Percentiles rank a stretch among this genome's conserved stretches.
Conservation (phyloP, 148 eudicot genomes). For the Rhododendron ferrugineum region DNA sequence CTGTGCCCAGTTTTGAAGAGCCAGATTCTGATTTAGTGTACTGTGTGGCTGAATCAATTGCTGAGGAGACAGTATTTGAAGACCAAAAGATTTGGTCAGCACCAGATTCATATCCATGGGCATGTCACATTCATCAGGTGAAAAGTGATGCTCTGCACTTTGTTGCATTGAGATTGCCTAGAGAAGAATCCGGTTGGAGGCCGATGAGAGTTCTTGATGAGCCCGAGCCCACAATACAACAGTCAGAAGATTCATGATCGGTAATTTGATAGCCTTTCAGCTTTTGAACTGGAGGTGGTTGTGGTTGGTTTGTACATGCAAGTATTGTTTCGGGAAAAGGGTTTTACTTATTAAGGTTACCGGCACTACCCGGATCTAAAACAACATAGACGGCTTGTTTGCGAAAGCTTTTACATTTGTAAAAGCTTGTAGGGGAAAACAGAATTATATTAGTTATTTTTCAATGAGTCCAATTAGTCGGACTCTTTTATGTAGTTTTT, state of each 20-base stretch:
- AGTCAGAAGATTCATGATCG: conserved; percentile 18
- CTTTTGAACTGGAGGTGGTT: not conserved
- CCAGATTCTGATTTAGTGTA: conserved; percentile 47
- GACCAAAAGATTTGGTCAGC: conserved; percentile 84
- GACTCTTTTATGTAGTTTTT: no score
- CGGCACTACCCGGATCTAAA: not conserved
- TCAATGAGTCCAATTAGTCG: no score
- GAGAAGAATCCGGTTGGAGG: conserved; percentile 56
- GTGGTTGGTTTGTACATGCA: not conserved
- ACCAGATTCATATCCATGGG: conserved; percentile 87
- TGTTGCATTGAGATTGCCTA: conserved; percentile 66
- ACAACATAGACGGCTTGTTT: no score
- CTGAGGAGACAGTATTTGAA: conserved; percentile 71
- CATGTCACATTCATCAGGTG: conserved; percentile 83
- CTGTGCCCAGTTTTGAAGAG: conserved; percentile 51
- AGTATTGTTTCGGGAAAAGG: not conserved
- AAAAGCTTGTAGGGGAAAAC: no score
- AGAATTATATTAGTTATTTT: no score
- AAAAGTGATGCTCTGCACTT: conserved; percentile 82
- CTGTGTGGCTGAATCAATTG: conserved; percentile 61
- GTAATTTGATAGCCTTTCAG: not conserved
- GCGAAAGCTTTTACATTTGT: not conserved
- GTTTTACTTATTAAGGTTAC: no score
- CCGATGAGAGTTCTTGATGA: conserved; percentile 58
- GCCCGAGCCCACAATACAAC: conserved; percentile 11